Conservation (phyloP, 352 stramenopile genomes). For the Phytophthora tentaculata region DNA sequence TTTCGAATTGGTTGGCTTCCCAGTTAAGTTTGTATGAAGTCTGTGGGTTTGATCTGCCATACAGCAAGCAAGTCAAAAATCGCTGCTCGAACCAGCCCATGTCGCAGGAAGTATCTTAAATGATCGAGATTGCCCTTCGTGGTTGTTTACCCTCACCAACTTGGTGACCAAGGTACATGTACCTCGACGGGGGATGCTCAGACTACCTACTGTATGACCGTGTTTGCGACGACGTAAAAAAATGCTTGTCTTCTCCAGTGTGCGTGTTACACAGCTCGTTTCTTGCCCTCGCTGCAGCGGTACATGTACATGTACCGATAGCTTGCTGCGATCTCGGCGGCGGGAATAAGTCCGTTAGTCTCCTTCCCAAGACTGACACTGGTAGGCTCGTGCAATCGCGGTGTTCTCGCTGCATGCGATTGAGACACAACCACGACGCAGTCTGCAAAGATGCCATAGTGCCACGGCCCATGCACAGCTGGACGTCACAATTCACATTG, state of each 20-base stretch:
- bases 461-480: conserved; percentile 30
- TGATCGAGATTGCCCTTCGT: background rate
- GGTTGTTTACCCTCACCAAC: background rate
- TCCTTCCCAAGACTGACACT: background rate
- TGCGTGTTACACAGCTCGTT: background rate
- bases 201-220: background rate
- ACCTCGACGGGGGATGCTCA: too few species aligned
- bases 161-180: background rate
- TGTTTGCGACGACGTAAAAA: background rate
- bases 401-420: conserved; percentile 7
- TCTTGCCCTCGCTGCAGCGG: too few species aligned
- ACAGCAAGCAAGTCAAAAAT: too few species aligned
- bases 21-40: too few species aligned
- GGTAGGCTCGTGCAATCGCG: conserved; percentile 3
- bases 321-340: background rate
- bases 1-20: too few species aligned
- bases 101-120: background rate
- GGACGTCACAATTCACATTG: conserved; percentile 27
- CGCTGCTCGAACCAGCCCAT: too few species aligned
- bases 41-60: too few species aligned
- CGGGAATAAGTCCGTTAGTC: background rate
- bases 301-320: background rate
- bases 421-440: conserved; percentile 5
- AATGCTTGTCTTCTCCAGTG: background rate
- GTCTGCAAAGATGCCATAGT: conserved; percentile 28